Base-by-base conservation (phyloP, 148 eudicot species). In the Amaranthus palmeri region DNA sequence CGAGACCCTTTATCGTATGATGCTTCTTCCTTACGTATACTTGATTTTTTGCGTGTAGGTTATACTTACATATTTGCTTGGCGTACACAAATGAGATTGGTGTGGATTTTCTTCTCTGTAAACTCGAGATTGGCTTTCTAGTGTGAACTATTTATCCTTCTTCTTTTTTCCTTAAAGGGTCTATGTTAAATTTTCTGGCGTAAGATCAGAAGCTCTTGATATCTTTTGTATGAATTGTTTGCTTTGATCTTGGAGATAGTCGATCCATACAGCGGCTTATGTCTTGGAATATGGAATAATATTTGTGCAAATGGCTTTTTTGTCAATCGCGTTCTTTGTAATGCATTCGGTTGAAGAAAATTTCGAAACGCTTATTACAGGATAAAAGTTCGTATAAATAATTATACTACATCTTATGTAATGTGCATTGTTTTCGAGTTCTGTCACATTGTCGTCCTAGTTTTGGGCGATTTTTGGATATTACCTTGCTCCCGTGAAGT, bases 81-180 rank as follows among this genome's bases (percentile, higher is more conserved):
- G 48, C 60, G 68, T 73, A 61, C 69, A 68, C 68, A 78, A 65
- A 61, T 65, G 69, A 78, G 81, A 73, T 53, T 68, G 77, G 77
- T 63, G 81, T 78, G 77, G 53, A 10, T 61, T 67, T 78, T 73
- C 57, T 72, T 58, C 77, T 78, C 51, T 70, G 56, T 56, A 53
- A 52, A 61, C 72, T 63, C 55, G 56, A 61, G 58, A 68, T 78
- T 68, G 81, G 76, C 45, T 62, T 72, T 72, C 72, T 77, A 71
- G 48, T 53, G 60, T 72, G 76, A 77, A 77, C 67, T 66, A 71
- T 77, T 72, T 65, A 43, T 58, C 73, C 43, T 59, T 47, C 67
- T 66, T 45, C 61, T 51, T 56, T 48, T 69, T 45, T 65, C 46
- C 56, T 54, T 7, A 7, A 50, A 62, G 69, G 72, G 14, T 76